A percentile compares a stretch with the other conserved stretches of the same genome.
Evolutionary conservation across 2,329 filamentous ascomycete genomes (phyloP).

Genomic region (Aspergillus amoenus): DNA sequence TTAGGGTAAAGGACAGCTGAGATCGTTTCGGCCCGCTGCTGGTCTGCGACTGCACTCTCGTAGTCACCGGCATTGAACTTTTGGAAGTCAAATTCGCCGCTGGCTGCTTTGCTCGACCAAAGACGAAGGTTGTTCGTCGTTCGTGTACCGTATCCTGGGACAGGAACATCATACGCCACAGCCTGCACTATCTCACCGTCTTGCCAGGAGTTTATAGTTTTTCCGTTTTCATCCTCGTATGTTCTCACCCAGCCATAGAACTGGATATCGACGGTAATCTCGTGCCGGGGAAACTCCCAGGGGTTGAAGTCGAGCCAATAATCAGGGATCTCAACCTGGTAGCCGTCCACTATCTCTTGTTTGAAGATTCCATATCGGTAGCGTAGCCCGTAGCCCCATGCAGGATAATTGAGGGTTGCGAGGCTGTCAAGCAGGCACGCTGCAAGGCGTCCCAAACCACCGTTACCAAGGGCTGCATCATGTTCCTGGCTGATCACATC

Average conservation of each 20-base stretch:
- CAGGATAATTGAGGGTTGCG: constrained; percentile 89
- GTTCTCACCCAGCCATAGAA: constrained; percentile 88
- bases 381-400: constrained; percentile 94
- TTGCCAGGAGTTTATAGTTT: constrained; percentile 75
- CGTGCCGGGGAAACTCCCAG: constrained; percentile 96
- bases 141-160: constrained; percentile 84
- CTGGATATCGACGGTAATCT: constrained; percentile 94
- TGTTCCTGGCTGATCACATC: constrained; percentile 94
- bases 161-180: constrained; percentile 87
- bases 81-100: constrained; percentile 97
- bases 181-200: constrained; percentile 90
- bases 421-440: constrained; percentile 97
- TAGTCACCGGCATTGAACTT: constrained; percentile 99
- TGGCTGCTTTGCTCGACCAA: constrained; percentile 96
- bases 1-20: constrained; percentile 97
- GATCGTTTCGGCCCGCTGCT: constrained; percentile 98
- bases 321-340: constrained; percentile 96
- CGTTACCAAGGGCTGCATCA: constrained; percentile 93
- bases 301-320: constrained; percentile 99
- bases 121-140: constrained; percentile 96
- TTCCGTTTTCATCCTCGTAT: constrained; percentile 71
- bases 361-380: constrained; percentile 99
- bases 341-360: constrained; percentile 97
- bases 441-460: constrained; percentile 88
- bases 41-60: constrained; percentile 95